Evolutionary conservation across 345 rosid species (phyloP), one percentile per base, ranked within the genome.

Genomic region (Ceriops zippeliana): DNA sequence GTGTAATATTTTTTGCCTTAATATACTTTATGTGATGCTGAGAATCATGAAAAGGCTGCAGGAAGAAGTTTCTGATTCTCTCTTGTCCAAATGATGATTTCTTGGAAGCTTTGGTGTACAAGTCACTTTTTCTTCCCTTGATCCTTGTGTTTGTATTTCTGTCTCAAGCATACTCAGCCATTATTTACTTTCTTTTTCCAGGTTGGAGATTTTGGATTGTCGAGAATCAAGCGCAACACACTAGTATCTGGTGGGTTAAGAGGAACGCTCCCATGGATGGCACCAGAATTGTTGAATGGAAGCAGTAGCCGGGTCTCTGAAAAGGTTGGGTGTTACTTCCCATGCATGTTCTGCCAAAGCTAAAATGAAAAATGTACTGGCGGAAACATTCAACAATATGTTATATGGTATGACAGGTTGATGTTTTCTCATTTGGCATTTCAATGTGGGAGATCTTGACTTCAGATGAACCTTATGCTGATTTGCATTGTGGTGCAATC

Each of bases 201-300:
- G 92, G 90, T 88, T 69, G 92, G 86, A 62, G 90, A 88, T 81
- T 85, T 88, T 78, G 92, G 92, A 52, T 73, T 88, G 62, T 88
- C 92, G 24, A 79, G 87, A 83, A 86, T 88, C 70, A 88, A 88
- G 62, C 84, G 82, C 66, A 86, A 86, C 61, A 87, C 90, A 61
- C 79, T 87, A 19, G 86, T 87, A 70, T 87, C 92, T 59, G 88
- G 90, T 20, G 90, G 92, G 62, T 90, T 87, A 53, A 78, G 92
- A 69, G 92, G 92, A 67, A 87, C 89, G 58, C 87, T 87, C 51
- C 89, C 92, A 53, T 87, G 89, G 89, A 83, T 87, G 89, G 91
- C 89, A 21, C 91, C 91, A 15, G 91, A 87, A 67, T 81, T 87
- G 62, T 73, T 87, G 67, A 87, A 81, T 67, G 92, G 92, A 53